A percentile compares a stretch with the other conserved stretches of the same genome.
Evolutionary conservation across 805 yeast species (phyloP).

Genomic region (Metschnikowia sp.): DNA sequence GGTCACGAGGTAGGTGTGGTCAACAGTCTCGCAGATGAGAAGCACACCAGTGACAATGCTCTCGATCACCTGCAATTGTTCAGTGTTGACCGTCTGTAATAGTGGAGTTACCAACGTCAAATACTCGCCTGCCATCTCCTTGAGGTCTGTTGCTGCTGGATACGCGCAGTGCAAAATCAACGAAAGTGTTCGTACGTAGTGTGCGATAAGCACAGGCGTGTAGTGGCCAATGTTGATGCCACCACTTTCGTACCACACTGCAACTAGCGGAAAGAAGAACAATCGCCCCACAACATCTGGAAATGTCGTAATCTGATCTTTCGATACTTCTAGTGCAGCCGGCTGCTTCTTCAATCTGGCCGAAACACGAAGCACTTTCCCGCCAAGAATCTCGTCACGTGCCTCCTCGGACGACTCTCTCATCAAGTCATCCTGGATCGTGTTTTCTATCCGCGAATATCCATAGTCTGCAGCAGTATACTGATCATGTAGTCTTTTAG

Average conservation of each 20-base stretch:
- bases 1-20: constrained; percentile 24
- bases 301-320: constrained; percentile 31
- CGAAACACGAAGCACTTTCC: constrained; percentile 44
- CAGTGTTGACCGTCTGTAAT: constrained; percentile 19
- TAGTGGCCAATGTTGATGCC: constrained; percentile 51
- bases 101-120: constrained; percentile 33
- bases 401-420: constrained; percentile 28
- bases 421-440: constrained; percentile 35
- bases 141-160: constrained; percentile 48
- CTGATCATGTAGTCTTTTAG: constrained; percentile 43
- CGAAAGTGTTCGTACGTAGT: constrained; percentile 56
- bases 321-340: constrained; percentile 2
- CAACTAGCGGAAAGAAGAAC: constrained; percentile 54
- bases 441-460: constrained; percentile 12
- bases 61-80: constrained; percentile 34
- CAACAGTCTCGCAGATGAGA: constrained; percentile 33
- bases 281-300: constrained; percentile 35
- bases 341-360: constrained; percentile 24
- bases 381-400: constrained; percentile 31
- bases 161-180: constrained; percentile 56
- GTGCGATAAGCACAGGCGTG: constrained; percentile 52
- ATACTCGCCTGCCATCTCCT: constrained; percentile 57
- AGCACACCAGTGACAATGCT: constrained; percentile 37
- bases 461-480: constrained; percentile 31
- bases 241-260: constrained; percentile 48